Percentiles rank a stretch among this genome's conserved stretches.
Conservation (phyloP, 306 rosid species). For the Glycyrrhiza uralensis region DNA sequence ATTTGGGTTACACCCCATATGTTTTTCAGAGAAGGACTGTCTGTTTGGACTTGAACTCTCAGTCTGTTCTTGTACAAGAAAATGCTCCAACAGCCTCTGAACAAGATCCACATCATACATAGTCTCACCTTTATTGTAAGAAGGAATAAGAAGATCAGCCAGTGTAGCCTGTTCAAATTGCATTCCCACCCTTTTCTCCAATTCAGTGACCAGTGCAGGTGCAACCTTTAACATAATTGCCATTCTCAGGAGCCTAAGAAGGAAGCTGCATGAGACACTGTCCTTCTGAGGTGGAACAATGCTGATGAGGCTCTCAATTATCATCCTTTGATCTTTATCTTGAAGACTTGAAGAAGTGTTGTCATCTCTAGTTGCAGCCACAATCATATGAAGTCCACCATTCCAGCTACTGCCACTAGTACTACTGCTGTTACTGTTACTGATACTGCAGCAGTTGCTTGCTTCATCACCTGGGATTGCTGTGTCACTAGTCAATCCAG, state of each 20-base stretch:
- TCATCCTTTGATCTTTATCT: slow-evolving; percentile 85
- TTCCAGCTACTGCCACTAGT: slow-evolving; percentile 51
- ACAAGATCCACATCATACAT: slow-evolving; percentile 91
- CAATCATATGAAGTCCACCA: slow-evolving; percentile 83
- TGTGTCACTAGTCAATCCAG: slow-evolving; percentile 50
- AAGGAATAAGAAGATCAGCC: slow-evolving; percentile 79
- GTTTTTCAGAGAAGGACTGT: slow-evolving; percentile 57
- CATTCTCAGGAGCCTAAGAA: slow-evolving; percentile 82
- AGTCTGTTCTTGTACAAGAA: slow-evolving; percentile 87
- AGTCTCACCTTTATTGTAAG: slow-evolving; percentile 63
- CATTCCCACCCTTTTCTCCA: slow-evolving; percentile 97
- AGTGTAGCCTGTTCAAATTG: slow-evolving; percentile 91
- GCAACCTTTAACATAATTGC: slow-evolving; percentile 89
- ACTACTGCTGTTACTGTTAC: slow-evolving; percentile 42
- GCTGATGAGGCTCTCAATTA: slow-evolving; percentile 88
- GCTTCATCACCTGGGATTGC: slow-evolving; percentile 51
- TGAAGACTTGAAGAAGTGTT: slow-evolving; percentile 47
- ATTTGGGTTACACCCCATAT: slow-evolving; percentile 45
- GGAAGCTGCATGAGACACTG: slow-evolving; percentile 91
- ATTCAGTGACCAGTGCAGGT: slow-evolving; percentile 85
- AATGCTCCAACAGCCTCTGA: slow-evolving; percentile 92
- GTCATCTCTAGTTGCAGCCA: slow-evolving; percentile 55
- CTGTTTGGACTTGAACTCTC: slow-evolving; percentile 74
- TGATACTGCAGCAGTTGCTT: slow-evolving; percentile 42
- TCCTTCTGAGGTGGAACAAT: slow-evolving; percentile 95